Evolutionary conservation across 176 grass and related monocot genomes (phyloP).

Genomic region (Aegilops sharonensis): DNA sequence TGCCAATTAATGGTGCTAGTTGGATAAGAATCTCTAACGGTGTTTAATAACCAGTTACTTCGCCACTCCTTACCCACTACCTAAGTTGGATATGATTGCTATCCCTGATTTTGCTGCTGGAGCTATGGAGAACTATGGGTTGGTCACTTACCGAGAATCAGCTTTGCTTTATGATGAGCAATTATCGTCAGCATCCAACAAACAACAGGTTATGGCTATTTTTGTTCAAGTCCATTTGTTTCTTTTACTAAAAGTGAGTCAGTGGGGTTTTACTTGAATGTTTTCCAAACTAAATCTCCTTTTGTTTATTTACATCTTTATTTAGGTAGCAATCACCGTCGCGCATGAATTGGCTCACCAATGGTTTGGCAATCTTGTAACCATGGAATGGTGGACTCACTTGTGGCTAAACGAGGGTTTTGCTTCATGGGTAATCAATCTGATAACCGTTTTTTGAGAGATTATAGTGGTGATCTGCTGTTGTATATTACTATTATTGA

Average conservation of each 20-base stretch:
- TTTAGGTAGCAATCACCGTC: constrained; percentile 86
- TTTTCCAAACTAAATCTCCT: constrained; percentile 1
- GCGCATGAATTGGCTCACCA: constrained; percentile 97
- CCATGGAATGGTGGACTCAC: constrained; percentile 99
- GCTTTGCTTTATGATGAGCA: constrained; percentile 81
- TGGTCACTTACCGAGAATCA: constrained; percentile 83
- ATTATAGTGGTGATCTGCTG: neutral
- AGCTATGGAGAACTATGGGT: constrained; percentile 97
- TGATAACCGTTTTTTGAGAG: neutral
- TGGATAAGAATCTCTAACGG: constrained; percentile 33
- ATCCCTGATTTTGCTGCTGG: constrained; percentile 95
- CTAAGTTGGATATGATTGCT: constrained; percentile 95
- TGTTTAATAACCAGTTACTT: constrained; percentile 65
- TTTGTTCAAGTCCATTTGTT: constrained; percentile 7
- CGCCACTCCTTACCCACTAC: constrained; percentile 76
- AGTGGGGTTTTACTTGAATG: neutral
- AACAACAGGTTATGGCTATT: constrained; percentile 51
- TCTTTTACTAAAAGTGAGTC: neutral
- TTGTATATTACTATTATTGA: constrained; percentile 1
- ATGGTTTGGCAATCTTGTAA: constrained; percentile 99
- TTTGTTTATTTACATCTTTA: constrained; percentile 28
- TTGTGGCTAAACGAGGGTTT: constrained; percentile 99
- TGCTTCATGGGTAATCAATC: constrained; percentile 80
- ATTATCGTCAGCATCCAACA: constrained; percentile 75
- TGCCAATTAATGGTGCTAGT: neutral